These are phyloP conservation scores for Hypoxylon rickii DNA, from an alignment of 495 filamentous ascomycete species.

Conservation along the genomic window DNA sequence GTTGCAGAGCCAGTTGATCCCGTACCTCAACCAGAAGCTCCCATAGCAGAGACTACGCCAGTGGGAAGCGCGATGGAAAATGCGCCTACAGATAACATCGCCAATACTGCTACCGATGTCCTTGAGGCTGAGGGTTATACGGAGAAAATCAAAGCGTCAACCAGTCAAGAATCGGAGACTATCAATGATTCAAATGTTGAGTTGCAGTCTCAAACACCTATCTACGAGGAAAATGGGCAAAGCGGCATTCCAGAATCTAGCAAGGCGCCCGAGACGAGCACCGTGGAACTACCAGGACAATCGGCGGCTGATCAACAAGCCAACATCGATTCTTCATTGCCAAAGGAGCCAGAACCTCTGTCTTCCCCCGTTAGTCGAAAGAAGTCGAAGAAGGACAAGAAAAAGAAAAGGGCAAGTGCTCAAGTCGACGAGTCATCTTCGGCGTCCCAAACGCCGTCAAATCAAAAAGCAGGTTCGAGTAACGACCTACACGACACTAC, in stretches of 20 bases:
- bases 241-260: constrained; percentile 4
- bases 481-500: constrained; percentile 34
- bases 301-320: constrained; percentile 4
- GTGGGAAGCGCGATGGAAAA: constrained; percentile 13
- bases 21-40: constrained; percentile 1
- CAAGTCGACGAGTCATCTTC: constrained; percentile 31
- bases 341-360: constrained; percentile 21
- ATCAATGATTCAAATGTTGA: constrained; percentile 4
- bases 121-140: no score
- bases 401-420: constrained; percentile 42
- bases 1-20: background rate
- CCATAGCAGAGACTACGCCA: constrained; percentile 1
- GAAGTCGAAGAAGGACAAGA: constrained; percentile 34
- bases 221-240: constrained; percentile 13
- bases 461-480: constrained; percentile 36
- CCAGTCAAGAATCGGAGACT: constrained; percentile 3
- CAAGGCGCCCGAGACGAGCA: constrained; percentile 24
- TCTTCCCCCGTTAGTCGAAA: constrained; percentile 19
- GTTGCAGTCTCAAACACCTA: constrained; percentile 22
- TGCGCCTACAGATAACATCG: background rate
- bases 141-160: constrained; percentile 34
- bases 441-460: constrained; percentile 24
- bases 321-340: constrained; percentile 5
- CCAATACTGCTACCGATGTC: no score
- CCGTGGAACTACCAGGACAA: constrained; percentile 41